Conservation (phyloP, 1,284 basidiomycete genomes). For the Pseudozyma pruni region DNA sequence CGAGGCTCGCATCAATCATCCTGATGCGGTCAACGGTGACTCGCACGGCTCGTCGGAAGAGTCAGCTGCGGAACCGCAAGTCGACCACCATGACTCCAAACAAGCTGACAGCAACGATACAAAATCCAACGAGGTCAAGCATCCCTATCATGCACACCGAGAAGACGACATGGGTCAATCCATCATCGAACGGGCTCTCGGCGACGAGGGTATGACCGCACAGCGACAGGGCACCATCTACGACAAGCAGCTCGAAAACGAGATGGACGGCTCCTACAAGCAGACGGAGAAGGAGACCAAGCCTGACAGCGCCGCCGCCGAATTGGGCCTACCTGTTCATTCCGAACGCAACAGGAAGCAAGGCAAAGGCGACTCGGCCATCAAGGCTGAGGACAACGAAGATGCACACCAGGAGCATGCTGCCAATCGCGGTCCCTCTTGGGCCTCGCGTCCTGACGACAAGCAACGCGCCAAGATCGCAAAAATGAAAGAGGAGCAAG, state of each 20-base stretch:
- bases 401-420: slow-evolving; percentile 34
- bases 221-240: slow-evolving; percentile 38
- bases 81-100: not conserved
- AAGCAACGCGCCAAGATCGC: slow-evolving; percentile 55
- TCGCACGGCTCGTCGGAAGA: not conserved
- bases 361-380: slow-evolving; percentile 3
- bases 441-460: slow-evolving; percentile 56
- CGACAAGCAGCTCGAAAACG: slow-evolving; percentile 39
- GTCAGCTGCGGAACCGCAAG: not conserved
- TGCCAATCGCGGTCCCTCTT: slow-evolving; percentile 52
- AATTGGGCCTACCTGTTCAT: slow-evolving; percentile 34
- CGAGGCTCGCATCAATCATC: slow-evolving; percentile 41
- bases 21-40: slow-evolving; percentile 24
- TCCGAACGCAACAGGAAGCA: slow-evolving; percentile 29
- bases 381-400: slow-evolving; percentile 5
- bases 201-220: slow-evolving; percentile 36
- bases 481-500: slow-evolving; percentile 50
- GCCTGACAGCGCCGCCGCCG: slow-evolving; percentile 24
- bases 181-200: slow-evolving; percentile 45
- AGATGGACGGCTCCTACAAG: slow-evolving; percentile 43
- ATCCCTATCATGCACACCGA: not conserved
- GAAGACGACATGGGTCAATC: slow-evolving; percentile 41
- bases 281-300: slow-evolving; percentile 26
- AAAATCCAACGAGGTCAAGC: slow-evolving; percentile 2
- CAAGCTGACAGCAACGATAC: not conserved